Percentiles rank a stretch among this genome's conserved stretches.
phyloP scores from a whole-genome alignment of 345 rosid species.

The Salix viminalis region DNA sequence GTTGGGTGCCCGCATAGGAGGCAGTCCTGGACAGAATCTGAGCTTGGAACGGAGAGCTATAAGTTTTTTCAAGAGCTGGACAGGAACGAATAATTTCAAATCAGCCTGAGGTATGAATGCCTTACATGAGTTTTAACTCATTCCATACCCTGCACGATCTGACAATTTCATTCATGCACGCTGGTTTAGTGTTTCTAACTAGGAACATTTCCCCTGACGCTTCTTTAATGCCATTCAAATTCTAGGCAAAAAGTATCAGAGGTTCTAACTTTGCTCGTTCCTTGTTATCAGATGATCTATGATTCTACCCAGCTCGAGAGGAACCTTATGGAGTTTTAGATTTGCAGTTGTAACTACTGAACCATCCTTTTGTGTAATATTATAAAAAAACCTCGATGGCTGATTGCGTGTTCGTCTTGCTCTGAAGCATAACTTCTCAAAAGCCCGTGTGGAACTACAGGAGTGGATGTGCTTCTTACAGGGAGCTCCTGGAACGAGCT shows the following conservation, averaged over 20 bases:
- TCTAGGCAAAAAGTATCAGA: neutral
- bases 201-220: neutral
- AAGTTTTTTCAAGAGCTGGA: neutral
- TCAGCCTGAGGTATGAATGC: neutral
- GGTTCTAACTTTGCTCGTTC: neutral
- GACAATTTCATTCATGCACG: neutral
- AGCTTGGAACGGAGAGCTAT: neutral
- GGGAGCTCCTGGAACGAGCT: neutral
- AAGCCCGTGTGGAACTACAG: neutral
- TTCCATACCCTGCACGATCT: neutral
- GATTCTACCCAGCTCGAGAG: neutral
- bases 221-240: neutral
- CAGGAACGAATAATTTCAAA: neutral
- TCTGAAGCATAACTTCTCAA: neutral
- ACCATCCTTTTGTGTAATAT: neutral
- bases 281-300: neutral
- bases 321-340: neutral
- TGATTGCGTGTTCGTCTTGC: neutral
- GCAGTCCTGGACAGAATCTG: neutral
- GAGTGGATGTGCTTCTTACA: neutral
- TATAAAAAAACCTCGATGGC: neutral
- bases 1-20: slow-evolving; percentile 62
- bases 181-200: neutral
- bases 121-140: neutral
- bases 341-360: neutral